Percentiles rank a stretch among this genome's conserved stretches.
Conservation (phyloP, 2,329 filamentous ascomycete genomes). For the Metarhizium humberi region DNA sequence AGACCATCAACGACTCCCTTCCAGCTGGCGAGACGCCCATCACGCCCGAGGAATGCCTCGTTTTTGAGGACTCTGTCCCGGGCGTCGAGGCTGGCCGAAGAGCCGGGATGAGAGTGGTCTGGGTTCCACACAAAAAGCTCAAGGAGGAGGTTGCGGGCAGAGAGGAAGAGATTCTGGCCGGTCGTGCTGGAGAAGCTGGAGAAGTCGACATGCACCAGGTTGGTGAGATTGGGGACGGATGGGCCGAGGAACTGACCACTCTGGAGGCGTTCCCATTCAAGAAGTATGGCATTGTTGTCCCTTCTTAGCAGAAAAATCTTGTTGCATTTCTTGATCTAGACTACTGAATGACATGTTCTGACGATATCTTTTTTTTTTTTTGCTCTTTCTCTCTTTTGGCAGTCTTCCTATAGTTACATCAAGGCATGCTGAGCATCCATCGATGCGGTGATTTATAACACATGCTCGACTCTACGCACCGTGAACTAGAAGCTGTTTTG, state of each 20-base stretch:
- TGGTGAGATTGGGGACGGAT: slow-evolving; percentile 50
- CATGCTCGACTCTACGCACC: too few species aligned
- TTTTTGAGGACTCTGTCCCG: slow-evolving; percentile 92
- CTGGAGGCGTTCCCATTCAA: slow-evolving; percentile 49
- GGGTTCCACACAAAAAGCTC: slow-evolving; percentile 78
- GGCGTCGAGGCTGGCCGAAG: slow-evolving; percentile 85
- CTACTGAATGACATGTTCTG: neutral
- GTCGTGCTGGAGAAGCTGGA: slow-evolving; percentile 61
- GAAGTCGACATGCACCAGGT: slow-evolving; percentile 44
- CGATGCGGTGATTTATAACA: too few species aligned
- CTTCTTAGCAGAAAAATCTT: neutral
- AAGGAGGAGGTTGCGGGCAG: slow-evolving; percentile 65
- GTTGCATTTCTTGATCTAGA: neutral
- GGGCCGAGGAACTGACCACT: slow-evolving; percentile 44
- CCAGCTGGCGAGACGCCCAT: slow-evolving; percentile 54
- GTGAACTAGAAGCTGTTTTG: too few species aligned
- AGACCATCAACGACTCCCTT: slow-evolving; percentile 72
- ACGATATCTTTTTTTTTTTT: too few species aligned
- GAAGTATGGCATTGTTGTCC: slow-evolving; percentile 47
- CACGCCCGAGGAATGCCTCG: slow-evolving; percentile 76
- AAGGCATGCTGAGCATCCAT: too few species aligned
- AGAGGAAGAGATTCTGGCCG: slow-evolving; percentile 76
- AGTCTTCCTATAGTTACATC: too few species aligned
- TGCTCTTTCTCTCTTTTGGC: too few species aligned
- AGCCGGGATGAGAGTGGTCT: slow-evolving; percentile 90